Percentiles rank a stretch among this genome's conserved stretches.
These are phyloP conservation scores for Isabelozyma gotoi DNA, from an alignment of 805 yeast species.

Conservation along the genomic window DNA sequence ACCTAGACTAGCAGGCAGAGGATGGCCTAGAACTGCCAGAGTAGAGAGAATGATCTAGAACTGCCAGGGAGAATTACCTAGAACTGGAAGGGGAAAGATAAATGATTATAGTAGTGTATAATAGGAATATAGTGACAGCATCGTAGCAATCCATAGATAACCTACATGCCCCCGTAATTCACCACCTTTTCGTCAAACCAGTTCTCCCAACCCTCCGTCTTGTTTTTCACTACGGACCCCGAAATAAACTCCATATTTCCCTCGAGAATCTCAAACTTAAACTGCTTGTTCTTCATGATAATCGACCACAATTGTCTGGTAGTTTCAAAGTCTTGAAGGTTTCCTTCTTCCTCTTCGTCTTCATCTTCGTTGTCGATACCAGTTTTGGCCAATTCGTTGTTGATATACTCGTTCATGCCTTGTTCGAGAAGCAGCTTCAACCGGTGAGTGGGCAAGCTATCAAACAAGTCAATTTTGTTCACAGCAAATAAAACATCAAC, in stretches of 20 bases:
- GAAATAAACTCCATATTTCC: conserved; percentile 68
- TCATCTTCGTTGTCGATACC: conserved; percentile 45
- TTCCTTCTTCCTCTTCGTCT: conserved; percentile 22
- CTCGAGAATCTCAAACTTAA: conserved; percentile 68
- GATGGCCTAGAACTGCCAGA: too few relatives aligned
- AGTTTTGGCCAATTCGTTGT: conserved; percentile 40
- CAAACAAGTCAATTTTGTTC: conserved; percentile 84
- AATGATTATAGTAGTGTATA: too few relatives aligned
- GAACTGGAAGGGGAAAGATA: too few relatives aligned
- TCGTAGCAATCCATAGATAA: too few relatives aligned
- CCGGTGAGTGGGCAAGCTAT: conserved; percentile 68
- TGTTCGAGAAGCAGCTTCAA: conserved; percentile 58
- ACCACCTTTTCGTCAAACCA: conserved; percentile 81
- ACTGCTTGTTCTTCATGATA: conserved; percentile 41
- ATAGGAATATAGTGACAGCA: too few relatives aligned
- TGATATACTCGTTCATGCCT: conserved; percentile 59
- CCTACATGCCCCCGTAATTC: conserved; percentile 30
- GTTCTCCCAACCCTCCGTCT: conserved; percentile 60
- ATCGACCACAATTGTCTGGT: conserved; percentile 48
- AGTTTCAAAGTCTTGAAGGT: conserved; percentile 24
- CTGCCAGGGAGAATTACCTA: too few relatives aligned
- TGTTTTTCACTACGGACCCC: conserved; percentile 67
- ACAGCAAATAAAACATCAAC: conserved; percentile 76
- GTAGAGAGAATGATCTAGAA: too few relatives aligned
- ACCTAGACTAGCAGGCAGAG: background rate